Base-by-base conservation (phyloP, 208 protist species). In the Porcisia hertigi region DNA sequence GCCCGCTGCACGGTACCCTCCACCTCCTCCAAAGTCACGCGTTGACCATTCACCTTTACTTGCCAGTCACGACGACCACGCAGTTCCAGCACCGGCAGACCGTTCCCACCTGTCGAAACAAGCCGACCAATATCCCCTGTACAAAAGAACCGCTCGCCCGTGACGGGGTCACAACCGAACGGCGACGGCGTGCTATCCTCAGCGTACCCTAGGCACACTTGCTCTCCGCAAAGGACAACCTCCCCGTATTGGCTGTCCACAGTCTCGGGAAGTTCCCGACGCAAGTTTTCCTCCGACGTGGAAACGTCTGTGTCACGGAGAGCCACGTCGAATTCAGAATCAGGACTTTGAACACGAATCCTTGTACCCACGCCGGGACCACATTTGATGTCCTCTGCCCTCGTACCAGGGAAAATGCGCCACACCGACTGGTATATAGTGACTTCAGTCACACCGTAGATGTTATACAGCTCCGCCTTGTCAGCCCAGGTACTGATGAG, bases 391-490 rank as follows among this genome's bases (percentile, higher is more conserved):
- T 84, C 65, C 5, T 69, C 58, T 53, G 64, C 79, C 9, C 25
- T 54, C 25, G 75, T 62, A 20, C 72, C 82, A 59, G 69, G 30
- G 43, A 25, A 84, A 67, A 82, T 71, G 49, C 78, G 77, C 20
- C 52, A 54, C 34, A 76, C 84, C 11, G 76, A 83, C 71, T 93
- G 88, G 62, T 93, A 93, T 34, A 93, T 80, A 1, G 88, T 93
- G 34, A 71, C 88, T 76, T 93, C 88, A 39, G 88, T 93, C 14
- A 93, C 84, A 14, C 88, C 88, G 65, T 93, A 93, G 23, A 93
- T 83, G 71, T 88, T 93, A 77, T 81, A 82, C 39, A 93, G 83
- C 45, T 83, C 73, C 18, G 88, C 88, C 57, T 23, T 36, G 2
- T 20, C 58, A 0, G 82, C 75, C 88, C 88, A 93, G 20, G 43